phyloP scores from a whole-genome alignment of 2,329 filamentous ascomycete genomes.

The Leptographium wingfieldii region DNA sequence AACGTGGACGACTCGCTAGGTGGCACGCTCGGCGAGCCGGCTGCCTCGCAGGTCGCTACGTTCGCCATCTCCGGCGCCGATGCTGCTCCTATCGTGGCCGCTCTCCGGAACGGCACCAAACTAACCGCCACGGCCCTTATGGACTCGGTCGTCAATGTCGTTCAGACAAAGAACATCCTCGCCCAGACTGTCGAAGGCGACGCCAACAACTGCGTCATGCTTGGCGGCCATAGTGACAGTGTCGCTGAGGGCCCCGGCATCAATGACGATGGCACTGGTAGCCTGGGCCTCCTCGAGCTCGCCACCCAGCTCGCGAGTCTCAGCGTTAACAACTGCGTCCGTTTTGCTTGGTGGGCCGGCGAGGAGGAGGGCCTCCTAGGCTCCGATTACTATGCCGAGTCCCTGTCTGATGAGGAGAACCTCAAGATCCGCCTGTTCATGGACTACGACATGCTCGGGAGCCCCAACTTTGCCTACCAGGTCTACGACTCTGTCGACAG shows the following conservation, averaged over 20 bases:
- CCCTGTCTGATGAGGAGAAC: conserved; percentile 43
- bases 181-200: conserved; percentile 49
- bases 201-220: conserved; percentile 50
- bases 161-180: conserved; percentile 47
- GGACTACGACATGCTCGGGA: conserved; percentile 61
- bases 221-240: conserved; percentile 52
- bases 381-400: conserved; percentile 48
- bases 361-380: conserved; percentile 55
- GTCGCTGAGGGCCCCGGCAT: conserved; percentile 56
- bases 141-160: conserved; percentile 41
- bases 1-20: conserved; percentile 48
- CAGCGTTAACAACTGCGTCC: conserved; percentile 50
- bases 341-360: conserved; percentile 56
- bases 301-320: conserved; percentile 45
- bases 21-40: conserved; percentile 55
- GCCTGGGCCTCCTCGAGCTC: conserved; percentile 47
- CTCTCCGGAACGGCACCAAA: conserved; percentile 33
- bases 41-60: conserved; percentile 49
- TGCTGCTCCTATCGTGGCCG: conserved; percentile 41
- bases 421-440: conserved; percentile 51
- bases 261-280: conserved; percentile 66
- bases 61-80: conserved; percentile 52
- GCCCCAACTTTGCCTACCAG: conserved; percentile 52
- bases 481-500: conserved; percentile 62
- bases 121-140: conserved; percentile 48